Percentiles rank a stretch among this genome's conserved stretches.
Evolutionary conservation across 768 basidiomycete genomes (phyloP).

Genomic region (Boletus eberwhitei): DNA sequence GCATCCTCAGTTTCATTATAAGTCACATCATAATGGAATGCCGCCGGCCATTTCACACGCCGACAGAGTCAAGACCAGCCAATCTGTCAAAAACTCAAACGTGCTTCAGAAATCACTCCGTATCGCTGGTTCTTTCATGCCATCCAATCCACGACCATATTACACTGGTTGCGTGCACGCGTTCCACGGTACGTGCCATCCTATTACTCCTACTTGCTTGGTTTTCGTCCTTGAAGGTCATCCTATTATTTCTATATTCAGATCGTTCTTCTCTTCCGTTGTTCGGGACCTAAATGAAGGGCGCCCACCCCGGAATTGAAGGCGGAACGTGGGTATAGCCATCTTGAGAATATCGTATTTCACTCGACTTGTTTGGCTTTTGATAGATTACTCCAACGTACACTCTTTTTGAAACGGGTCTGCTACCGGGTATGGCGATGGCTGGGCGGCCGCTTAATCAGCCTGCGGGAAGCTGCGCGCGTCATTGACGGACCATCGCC

Average conservation of each 20-base stretch:
- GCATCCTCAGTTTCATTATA: background rate
- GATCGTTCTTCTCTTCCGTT: background rate
- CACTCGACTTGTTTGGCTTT: background rate
- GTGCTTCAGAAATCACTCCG: background rate
- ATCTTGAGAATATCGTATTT: background rate
- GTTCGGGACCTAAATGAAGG: background rate
- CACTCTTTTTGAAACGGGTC: too few species aligned
- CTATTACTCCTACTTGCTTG: background rate
- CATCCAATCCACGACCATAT: constrained; percentile 7
- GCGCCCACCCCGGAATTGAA: background rate
- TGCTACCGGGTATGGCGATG: too few species aligned
- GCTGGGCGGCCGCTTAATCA: background rate
- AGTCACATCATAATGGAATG: too few species aligned
- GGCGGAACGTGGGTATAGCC: background rate
- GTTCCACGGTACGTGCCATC: too few species aligned
- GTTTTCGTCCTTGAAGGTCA: background rate
- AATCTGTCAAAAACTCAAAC: constrained; percentile 13
- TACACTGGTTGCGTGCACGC: background rate
- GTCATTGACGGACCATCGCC: background rate
- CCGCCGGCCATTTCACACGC: constrained; percentile 15
- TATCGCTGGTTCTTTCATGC: background rate
- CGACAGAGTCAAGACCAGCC: background rate
- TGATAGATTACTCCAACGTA: too few species aligned
- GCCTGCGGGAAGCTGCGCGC: background rate
- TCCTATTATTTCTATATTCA: background rate